Conservation (phyloP, 208 protist genomes). For the Leishmania gerbilli region DNA sequence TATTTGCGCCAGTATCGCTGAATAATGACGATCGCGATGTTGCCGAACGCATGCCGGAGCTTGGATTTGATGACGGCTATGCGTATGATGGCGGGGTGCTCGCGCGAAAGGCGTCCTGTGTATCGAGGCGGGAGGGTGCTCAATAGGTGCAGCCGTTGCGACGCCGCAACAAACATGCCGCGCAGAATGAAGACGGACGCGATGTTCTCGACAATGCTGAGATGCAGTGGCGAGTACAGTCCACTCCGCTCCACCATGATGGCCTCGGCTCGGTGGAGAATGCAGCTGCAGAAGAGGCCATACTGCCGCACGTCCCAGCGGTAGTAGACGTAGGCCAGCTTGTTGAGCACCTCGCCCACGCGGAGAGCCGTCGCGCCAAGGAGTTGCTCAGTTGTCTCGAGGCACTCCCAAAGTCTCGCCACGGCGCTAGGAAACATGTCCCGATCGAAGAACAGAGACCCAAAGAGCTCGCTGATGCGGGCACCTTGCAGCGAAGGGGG, state of each 20-base stretch:
- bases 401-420: constrained; percentile 45
- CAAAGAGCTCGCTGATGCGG: constrained; percentile 47
- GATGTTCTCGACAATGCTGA: constrained; percentile 58
- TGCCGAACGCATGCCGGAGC: constrained; percentile 34
- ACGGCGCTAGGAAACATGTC: constrained; percentile 37
- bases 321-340: constrained; percentile 62
- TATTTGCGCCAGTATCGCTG: constrained; percentile 55
- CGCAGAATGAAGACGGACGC: constrained; percentile 51
- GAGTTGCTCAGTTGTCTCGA: constrained; percentile 44
- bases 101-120: constrained; percentile 42
- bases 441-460: constrained; percentile 44
- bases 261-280: constrained; percentile 55
- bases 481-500: constrained; percentile 33
- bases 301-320: constrained; percentile 46
- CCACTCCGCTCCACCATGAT: constrained; percentile 43
- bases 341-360: constrained; percentile 51
- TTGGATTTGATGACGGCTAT: constrained; percentile 35
- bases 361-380: constrained; percentile 36
- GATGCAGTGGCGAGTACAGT: constrained; percentile 42
- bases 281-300: constrained; percentile 49
- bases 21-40: constrained; percentile 44
- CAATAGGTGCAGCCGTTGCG: constrained; percentile 35
- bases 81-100: constrained; percentile 48
- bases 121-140: constrained; percentile 39
- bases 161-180: constrained; percentile 50